phyloP scores from a whole-genome alignment of 805 yeast species.

The Saccharomycopsis fermentans region DNA sequence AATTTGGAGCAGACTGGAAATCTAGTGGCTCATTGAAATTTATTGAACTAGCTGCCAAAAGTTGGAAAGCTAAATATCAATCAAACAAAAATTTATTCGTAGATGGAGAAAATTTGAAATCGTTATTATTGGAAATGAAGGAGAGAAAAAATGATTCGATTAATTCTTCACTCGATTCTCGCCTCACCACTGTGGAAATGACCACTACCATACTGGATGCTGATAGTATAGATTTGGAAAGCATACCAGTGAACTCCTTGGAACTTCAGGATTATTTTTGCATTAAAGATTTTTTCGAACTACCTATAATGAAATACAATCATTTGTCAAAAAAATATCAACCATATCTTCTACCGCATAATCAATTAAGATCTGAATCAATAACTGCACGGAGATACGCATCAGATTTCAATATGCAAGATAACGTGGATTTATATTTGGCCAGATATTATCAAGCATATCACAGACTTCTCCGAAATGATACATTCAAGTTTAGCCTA shows the following conservation, averaged over 20 bases:
- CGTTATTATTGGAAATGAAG: conserved; percentile 51
- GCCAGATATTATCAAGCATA: conserved; percentile 51
- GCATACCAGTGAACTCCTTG: conserved; percentile 17
- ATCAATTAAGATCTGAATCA: conserved; percentile 8
- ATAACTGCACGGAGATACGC: conserved; percentile 5
- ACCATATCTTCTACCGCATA: conserved; percentile 15
- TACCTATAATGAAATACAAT: conserved; percentile 58
- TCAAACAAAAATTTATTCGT: conserved; percentile 82
- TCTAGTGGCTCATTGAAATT: conserved; percentile 49
- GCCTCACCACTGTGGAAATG: conserved; percentile 9
- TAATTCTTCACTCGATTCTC: not conserved
- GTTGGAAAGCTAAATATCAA: conserved; percentile 55
- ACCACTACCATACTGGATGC: conserved; percentile 19
- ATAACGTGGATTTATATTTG: conserved; percentile 34
- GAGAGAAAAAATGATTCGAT: conserved; percentile 21
- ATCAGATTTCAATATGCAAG: conserved; percentile 19
- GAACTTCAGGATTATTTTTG: conserved; percentile 17
- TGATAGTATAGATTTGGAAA: conserved; percentile 18
- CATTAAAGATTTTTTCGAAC: conserved; percentile 49
- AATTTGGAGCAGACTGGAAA: conserved; percentile 84
- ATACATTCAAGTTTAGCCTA: conserved; percentile 42
- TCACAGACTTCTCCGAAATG: conserved; percentile 70
- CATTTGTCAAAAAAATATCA: conserved; percentile 51
- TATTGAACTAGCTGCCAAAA: conserved; percentile 66
- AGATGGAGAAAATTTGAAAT: conserved; percentile 60